Percentiles rank a stretch among this genome's conserved stretches.
These are phyloP conservation scores for Eimeria zaria DNA, from an alignment of 169 alveolate genomes.

Conservation along the genomic window DNA sequence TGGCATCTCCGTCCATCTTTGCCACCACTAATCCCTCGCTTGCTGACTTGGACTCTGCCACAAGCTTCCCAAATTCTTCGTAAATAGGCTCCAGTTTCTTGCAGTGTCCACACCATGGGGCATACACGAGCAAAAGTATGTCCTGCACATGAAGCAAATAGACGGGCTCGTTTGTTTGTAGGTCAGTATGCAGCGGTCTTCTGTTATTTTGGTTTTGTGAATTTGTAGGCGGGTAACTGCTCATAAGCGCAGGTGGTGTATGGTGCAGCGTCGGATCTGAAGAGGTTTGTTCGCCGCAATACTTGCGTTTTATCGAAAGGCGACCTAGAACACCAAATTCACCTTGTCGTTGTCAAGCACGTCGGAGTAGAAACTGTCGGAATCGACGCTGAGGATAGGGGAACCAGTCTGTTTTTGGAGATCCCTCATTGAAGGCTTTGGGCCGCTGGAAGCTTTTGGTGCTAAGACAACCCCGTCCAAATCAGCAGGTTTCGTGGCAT, in stretches of 20 bases:
- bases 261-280: background rate
- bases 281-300: background rate
- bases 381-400: constrained; percentile 34
- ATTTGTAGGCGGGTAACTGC: background rate
- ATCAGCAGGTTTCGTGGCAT: constrained; percentile 48
- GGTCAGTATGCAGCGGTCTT: background rate
- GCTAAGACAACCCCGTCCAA: background rate
- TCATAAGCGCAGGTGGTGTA: background rate
- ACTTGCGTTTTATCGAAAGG: no score
- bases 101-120: constrained; percentile 99
- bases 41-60: constrained; percentile 84
- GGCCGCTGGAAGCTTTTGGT: background rate
- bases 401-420: background rate
- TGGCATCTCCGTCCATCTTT: constrained; percentile 96
- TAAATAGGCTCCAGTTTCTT: constrained; percentile 94
- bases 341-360: constrained; percentile 46
- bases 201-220: background rate
- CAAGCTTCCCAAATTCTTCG: constrained; percentile 85
- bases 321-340: background rate
- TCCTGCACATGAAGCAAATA: constrained; percentile 90
- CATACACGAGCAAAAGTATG: constrained; percentile 97
- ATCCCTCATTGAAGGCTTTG: background rate
- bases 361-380: constrained; percentile 26
- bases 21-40: constrained; percentile 92
- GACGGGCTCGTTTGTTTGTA: background rate